phyloP scores from a whole-genome alignment of 2,329 filamentous ascomycete genomes.

The Nectriaceae sp. region DNA sequence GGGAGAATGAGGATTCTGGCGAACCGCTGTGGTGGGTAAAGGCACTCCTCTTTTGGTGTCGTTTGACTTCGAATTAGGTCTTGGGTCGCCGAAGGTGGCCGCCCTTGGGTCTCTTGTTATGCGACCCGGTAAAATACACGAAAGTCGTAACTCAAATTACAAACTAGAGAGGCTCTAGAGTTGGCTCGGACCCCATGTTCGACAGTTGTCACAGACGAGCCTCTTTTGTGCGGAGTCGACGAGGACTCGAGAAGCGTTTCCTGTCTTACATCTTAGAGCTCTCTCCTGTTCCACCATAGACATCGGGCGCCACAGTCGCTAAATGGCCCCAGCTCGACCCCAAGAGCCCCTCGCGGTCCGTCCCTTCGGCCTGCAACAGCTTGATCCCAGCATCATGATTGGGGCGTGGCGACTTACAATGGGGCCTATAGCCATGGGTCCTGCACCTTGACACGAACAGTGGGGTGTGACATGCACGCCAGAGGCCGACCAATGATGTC shows the following conservation, averaged over 20 bases:
- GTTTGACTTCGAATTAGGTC: no score
- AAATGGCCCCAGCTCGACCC: no score
- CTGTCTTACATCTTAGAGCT: no score
- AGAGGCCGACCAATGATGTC: conserved; percentile 7
- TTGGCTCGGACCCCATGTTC: not conserved
- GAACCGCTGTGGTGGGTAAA: not conserved
- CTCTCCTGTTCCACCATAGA: no score
- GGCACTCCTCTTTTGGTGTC: no score
- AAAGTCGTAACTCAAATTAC: not conserved
- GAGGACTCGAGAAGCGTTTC: no score
- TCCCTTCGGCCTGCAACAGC: no score
- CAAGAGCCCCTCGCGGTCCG: not conserved
- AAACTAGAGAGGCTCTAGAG: not conserved
- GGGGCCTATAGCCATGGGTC: not conserved
- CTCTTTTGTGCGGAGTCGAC: not conserved
- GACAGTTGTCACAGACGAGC: not conserved
- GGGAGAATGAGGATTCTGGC: not conserved
- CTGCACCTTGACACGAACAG: conserved; percentile 15
- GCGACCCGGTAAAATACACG: not conserved
- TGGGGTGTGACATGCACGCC: conserved; percentile 11
- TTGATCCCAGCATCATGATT: no score
- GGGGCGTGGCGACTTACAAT: no score
- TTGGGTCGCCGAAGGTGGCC: no score
- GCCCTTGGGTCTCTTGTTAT: not conserved
- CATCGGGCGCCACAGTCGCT: no score